Conservation (phyloP, 257 asterid species). For the Fraxinus excelsior region DNA sequence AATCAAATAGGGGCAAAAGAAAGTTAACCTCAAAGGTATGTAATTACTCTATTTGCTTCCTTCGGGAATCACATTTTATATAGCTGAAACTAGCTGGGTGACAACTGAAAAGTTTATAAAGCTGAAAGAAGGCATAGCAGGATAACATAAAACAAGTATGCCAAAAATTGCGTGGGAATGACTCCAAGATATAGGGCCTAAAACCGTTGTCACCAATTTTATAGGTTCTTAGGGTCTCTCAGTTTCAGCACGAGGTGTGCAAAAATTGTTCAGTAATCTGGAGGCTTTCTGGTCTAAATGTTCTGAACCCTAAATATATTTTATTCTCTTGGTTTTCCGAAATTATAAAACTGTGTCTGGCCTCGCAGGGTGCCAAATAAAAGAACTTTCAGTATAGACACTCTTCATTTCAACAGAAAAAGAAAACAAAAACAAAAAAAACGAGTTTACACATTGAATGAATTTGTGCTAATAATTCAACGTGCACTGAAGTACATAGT, state of each 20-base stretch:
- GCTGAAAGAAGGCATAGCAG: constrained; percentile 15
- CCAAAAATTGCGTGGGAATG: background rate
- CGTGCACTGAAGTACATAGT: constrained; percentile 16
- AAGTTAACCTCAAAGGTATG: constrained; percentile 47
- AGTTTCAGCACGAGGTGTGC: background rate
- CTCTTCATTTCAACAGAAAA: constrained; percentile 2
- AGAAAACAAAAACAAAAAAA: no score
- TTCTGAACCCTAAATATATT: background rate
- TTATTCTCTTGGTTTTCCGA: constrained; percentile 1
- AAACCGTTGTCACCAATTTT: constrained; percentile 6
- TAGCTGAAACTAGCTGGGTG: constrained; percentile 7
- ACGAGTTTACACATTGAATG: background rate
- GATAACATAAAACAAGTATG: constrained; percentile 2
- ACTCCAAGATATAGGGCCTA: background rate
- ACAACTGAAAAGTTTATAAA: background rate
- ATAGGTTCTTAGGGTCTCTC: background rate
- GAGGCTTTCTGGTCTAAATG: background rate
- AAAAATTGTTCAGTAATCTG: background rate
- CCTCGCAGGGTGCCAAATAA: background rate
- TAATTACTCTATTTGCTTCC: constrained; percentile 7
- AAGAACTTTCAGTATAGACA: background rate
- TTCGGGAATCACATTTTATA: background rate
- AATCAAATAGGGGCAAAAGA: constrained; percentile 31
- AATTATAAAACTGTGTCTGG: constrained; percentile 1
- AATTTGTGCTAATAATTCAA: background rate